Base-by-base conservation (phyloP, 805 yeast genomes). In the Ogataea nonfermentans region DNA sequence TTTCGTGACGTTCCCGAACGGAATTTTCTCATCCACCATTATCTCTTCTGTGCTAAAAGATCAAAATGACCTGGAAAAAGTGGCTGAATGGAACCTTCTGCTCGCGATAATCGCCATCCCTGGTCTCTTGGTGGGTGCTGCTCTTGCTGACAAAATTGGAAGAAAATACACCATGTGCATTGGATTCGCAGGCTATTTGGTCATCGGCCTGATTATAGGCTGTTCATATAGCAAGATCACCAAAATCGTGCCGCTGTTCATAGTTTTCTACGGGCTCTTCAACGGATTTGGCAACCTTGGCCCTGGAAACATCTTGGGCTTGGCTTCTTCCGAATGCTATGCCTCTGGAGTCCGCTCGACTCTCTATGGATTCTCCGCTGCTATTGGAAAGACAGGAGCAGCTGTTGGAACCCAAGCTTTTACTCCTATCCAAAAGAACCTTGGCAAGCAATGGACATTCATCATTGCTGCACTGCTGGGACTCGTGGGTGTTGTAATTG, bases 331-430 rank as follows among this genome's bases (percentile, higher is more conserved):
- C 17, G 91, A 84, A 61, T 70, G 77, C 4, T 84, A 71, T 52
- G 89, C 93, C 13, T 81, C 90, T 6, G 84, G 86, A 10, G 78
- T 84, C 29, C 71, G 93, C 61, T 91, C 90, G 26, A 80, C 88
- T 0, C 68, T 76, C 35, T 84, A 84, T 52, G 91, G 91, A 26
- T 50, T 84, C 15, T 73, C 84, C 32, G 93, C 93, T 26, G 93
- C 90, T 3, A 66, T 82, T 33, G 93, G 93, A 41, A 84, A 84
- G 60, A 83, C 81, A 17, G 95, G 93, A 41, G 93, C 91, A n/a
- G 89, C 82, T 15, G 79, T 82, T 14, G 93, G 93, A 20, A 82
- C 89, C 16, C 76, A 80, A 57, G 73, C 74, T 12, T 84, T 85
- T 63, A 76, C 79, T 8, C 84, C 87, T 12, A 82, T 84, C 49